These are phyloP conservation scores for Benincasa hispida DNA, from an alignment of 306 rosid genomes.

Conservation along the genomic window DNA sequence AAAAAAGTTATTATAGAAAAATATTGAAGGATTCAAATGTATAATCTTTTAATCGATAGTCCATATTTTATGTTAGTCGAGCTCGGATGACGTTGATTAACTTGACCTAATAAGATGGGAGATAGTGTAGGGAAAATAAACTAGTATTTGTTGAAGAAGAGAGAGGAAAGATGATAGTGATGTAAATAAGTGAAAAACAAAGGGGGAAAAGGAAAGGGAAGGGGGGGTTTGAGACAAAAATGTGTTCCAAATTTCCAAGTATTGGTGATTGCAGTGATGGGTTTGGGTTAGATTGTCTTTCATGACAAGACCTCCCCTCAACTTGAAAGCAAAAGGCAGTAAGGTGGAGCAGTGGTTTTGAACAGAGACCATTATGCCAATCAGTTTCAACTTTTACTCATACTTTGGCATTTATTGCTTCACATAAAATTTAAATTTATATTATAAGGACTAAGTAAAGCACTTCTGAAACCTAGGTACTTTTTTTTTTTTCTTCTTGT, in stretches of 20 bases:
- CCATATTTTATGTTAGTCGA: too few species aligned
- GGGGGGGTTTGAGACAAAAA: constrained; percentile 11
- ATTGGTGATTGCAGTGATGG: background rate
- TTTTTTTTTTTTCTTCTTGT: background rate
- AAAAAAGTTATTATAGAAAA: too few species aligned
- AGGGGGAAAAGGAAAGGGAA: too few species aligned
- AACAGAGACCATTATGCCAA: background rate
- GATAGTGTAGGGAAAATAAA: too few species aligned
- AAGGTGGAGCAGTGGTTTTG: background rate
- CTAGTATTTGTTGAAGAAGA: too few species aligned
- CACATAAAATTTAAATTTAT: background rate
- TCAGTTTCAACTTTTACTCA: background rate
- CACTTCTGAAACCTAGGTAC: background rate
- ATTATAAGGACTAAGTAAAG: background rate
- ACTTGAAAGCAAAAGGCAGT: background rate
- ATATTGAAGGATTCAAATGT: too few species aligned
- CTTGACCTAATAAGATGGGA: too few species aligned
- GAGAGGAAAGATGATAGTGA: background rate
- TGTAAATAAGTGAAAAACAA: background rate
- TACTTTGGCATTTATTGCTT: background rate
- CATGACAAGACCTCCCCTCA: constrained; percentile 13
- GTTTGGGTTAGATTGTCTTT: background rate
- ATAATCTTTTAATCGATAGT: too few species aligned
- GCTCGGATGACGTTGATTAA: too few species aligned
- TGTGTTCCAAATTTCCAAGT: constrained; percentile 11